Base-by-base conservation (phyloP, 768 basidiomycete genomes). In the Tylopilus intermedius region DNA sequence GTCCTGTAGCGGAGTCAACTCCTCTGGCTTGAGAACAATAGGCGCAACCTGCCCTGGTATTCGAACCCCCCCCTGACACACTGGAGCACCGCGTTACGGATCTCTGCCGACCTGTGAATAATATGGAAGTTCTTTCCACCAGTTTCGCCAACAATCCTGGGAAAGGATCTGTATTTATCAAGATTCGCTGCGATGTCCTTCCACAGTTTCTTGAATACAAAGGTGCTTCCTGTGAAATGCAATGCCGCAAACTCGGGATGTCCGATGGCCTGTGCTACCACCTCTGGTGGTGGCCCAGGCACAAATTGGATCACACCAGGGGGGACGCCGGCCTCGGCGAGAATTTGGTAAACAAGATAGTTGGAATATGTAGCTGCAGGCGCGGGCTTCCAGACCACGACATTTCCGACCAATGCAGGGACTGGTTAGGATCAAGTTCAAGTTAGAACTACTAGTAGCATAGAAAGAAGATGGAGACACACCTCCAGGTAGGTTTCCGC, bases 51-150 rank as follows among this genome's bases (percentile, higher is more conserved):
- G 82, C 91, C 94, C 76, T 94, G 92, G 70, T 97, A 99, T 71
- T 99, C 96, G 69, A 95, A 98, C 1, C 87, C 94, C 15, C 79
- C 89, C 50, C 96, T 79, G 55, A 98, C 79, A 47, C 77, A 81
- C 73, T 98, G 95, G 44, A 89, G 59, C 46, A 90, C 96, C n/a
- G 94, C 91, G 59, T 94, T 94, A 67, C 76, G 76, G 49, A 96
- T 72, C 61, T 96, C 90, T 35, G 94, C 95, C 13, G 84, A 86
- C 49, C 79, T 75, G 71, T 98, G 96, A 45, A 98, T 76, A 43
- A 99, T 58, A 72, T 98, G 96, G 78, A 94, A 98, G 78, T 99
- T 99, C 80, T 98, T 99, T 52, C 96, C 95, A 27, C 92, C 93
- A 8, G 95, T 98, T 78, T 98, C 95, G 26, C 96, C 96, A 7